Evolutionary conservation across 108 stramenopile species (phyloP).

Genomic region (Aurantiochytrium sp.): DNA sequence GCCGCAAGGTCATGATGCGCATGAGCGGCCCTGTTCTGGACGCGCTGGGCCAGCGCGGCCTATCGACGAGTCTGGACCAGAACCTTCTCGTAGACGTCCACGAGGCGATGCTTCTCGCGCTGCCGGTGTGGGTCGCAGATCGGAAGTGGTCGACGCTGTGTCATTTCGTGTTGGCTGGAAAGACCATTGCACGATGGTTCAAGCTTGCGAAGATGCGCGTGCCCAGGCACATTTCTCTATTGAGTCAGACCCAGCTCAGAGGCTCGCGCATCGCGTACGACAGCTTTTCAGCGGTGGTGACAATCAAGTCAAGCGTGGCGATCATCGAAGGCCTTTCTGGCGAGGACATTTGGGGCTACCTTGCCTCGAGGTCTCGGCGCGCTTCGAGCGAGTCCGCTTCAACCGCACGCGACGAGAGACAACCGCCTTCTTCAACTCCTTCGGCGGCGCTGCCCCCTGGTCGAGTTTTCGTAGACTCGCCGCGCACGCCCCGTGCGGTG

Average conservation of each 20-base stretch:
- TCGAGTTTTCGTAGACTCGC: background rate
- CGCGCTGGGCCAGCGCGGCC: background rate
- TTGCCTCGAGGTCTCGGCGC: background rate
- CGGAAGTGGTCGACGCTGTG: background rate
- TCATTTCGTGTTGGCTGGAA: background rate
- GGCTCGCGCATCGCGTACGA: background rate
- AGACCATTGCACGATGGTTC: background rate
- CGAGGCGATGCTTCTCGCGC: background rate
- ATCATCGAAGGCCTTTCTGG: background rate
- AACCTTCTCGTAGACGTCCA: background rate
- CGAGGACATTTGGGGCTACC: background rate
- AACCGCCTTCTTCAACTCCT: no score
- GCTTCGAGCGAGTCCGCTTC: no score
- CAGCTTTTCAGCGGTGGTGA: background rate
- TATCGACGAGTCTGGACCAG: background rate
- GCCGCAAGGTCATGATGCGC: background rate
- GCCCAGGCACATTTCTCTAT: background rate
- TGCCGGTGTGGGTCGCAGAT: background rate
- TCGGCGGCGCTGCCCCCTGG: no score
- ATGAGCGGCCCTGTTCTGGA: background rate
- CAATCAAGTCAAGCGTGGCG: background rate
- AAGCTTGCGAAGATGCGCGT: background rate
- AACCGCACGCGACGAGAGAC: no score
- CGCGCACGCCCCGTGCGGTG: background rate
- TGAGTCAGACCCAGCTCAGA: background rate